These are phyloP conservation scores for Talaromyces sp. DNA, from an alignment of 2,329 filamentous ascomycete species.

Conservation along the genomic window DNA sequence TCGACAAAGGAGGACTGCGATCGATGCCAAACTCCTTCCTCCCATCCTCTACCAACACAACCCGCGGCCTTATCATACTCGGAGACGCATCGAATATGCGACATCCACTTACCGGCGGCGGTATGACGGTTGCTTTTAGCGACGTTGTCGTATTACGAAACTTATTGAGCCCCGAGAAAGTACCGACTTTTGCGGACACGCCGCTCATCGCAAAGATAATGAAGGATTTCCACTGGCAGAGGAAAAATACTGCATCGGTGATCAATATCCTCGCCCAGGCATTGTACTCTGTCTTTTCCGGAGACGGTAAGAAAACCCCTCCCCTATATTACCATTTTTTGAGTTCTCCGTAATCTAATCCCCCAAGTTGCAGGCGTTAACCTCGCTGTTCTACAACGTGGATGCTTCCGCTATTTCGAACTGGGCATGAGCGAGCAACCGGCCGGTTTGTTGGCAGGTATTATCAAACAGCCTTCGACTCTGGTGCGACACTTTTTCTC, in stretches of 20 bases:
- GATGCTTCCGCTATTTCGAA: slow-evolving; percentile 91
- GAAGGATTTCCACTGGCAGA: slow-evolving; percentile 73
- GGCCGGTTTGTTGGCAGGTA: slow-evolving; percentile 71
- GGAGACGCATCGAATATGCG: slow-evolving; percentile 99
- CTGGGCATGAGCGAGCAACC: slow-evolving; percentile 69
- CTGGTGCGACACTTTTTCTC: slow-evolving; percentile 92
- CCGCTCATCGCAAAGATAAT: slow-evolving; percentile 62
- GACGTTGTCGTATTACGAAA: slow-evolving; percentile 75
- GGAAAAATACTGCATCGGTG: slow-evolving; percentile 75
- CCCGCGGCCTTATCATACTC: slow-evolving; percentile 69
- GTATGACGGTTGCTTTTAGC: slow-evolving; percentile 96
- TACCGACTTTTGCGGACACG: slow-evolving; percentile 66
- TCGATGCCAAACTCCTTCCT: slow-evolving; percentile 97
- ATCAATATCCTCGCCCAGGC: slow-evolving; percentile 98
- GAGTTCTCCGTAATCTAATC: not conserved
- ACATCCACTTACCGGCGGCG: slow-evolving; percentile 93
- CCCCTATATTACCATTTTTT: not conserved
- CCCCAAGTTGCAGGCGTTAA: slow-evolving; percentile 50
- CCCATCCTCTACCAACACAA: slow-evolving; percentile 67
- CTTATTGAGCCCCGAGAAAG: slow-evolving; percentile 61
- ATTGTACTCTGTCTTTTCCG: slow-evolving; percentile 85
- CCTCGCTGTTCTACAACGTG: slow-evolving; percentile 73
- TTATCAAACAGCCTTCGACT: slow-evolving; percentile 69
- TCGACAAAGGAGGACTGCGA: slow-evolving; percentile 72
- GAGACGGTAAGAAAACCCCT: slow-evolving; percentile 52